Evolutionary conservation across 176 grass and related monocot species (phyloP).

Genomic region (Eremochloa ophiuroides): DNA sequence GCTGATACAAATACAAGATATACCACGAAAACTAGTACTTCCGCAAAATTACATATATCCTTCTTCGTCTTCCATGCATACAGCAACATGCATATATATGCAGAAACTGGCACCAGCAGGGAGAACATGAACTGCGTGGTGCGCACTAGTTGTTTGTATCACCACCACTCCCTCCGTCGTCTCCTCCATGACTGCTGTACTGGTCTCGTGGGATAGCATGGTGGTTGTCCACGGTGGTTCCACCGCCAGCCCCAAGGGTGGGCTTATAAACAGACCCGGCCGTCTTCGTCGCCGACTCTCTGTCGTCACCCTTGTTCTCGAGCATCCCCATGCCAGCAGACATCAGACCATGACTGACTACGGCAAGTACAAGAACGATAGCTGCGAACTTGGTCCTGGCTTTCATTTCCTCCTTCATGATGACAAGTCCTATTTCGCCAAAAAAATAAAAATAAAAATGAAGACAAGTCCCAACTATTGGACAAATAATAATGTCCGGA

Average conservation of each 20-base stretch:
- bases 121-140: neutral
- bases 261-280: neutral
- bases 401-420: neutral
- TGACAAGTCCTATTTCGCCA: too few relatives aligned
- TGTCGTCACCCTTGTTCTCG: neutral
- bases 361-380: neutral
- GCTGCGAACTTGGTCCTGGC: neutral
- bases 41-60: neutral
- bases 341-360: neutral
- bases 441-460: too few relatives aligned
- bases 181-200: conserved; percentile 37
- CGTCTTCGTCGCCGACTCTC: neutral
- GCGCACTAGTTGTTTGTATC: conserved; percentile 36
- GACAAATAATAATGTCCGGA: neutral
- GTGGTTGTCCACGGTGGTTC: conserved; percentile 41
- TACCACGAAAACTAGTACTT: neutral
- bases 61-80: neutral
- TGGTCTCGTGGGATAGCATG: conserved; percentile 51
- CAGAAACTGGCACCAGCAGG: neutral
- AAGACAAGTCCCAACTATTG: too few relatives aligned
- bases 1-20: neutral
- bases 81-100: neutral
- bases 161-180: neutral
- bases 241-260: neutral
- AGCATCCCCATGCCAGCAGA: neutral